Evolutionary conservation across 2,329 filamentous ascomycete genomes (phyloP).

Genomic region (Tolypocladium amazonense): DNA sequence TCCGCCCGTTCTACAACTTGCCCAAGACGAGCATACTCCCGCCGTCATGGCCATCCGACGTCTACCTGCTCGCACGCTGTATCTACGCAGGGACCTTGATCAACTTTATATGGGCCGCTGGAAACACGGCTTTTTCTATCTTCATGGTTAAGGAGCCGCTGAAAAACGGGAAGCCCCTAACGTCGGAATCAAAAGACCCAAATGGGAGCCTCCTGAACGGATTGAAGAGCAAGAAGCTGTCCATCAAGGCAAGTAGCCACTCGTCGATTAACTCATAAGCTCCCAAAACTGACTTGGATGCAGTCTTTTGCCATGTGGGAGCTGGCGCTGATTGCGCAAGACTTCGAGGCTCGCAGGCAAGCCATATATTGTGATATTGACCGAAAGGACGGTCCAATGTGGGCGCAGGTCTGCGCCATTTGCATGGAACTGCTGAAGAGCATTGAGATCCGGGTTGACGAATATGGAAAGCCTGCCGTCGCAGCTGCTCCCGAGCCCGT

Average conservation of each 20-base stretch:
- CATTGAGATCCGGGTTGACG: conserved; percentile 57
- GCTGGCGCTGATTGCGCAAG: conserved; percentile 65
- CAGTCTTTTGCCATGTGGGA: conserved; percentile 88
- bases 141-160: conserved; percentile 72
- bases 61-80: conserved; percentile 44
- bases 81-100: conserved; percentile 56
- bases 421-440: conserved; percentile 60
- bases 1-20: conserved; percentile 65
- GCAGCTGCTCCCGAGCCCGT: conserved; percentile 20
- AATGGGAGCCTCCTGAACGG: conserved; percentile 84
- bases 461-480: conserved; percentile 37
- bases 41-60: conserved; percentile 44
- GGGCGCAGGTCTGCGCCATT: conserved; percentile 64
- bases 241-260: conserved; percentile 50
- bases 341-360: conserved; percentile 64
- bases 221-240: conserved; percentile 70
- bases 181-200: conserved; percentile 75
- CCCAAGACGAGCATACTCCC: conserved; percentile 59
- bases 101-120: conserved; percentile 62
- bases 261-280: neutral
- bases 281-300: conserved; percentile 8
- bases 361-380: conserved; percentile 83
- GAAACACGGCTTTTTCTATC: conserved; percentile 68
- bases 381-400: conserved; percentile 66
- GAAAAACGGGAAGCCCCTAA: conserved; percentile 77